Evolutionary conservation across 768 basidiomycete species (phyloP).

Genomic region (Leccinum incarnatum): DNA sequence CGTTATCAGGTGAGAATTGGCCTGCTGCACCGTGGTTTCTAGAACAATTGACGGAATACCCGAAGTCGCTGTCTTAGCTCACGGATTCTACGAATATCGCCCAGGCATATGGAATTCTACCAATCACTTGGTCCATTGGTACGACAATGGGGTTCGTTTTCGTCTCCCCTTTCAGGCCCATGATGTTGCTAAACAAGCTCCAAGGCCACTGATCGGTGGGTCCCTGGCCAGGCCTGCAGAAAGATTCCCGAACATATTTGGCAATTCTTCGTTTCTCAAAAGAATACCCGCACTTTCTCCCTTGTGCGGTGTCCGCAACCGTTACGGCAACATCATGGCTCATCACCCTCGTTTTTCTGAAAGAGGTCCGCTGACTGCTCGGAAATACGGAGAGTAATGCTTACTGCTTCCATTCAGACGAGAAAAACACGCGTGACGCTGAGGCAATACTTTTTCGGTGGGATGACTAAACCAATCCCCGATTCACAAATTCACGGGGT

Average conservation of each 20-base stretch:
- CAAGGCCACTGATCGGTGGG: slow-evolving; percentile 71
- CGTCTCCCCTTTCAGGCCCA: neutral
- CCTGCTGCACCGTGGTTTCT: neutral
- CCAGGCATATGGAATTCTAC: slow-evolving; percentile 56
- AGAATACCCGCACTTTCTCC: slow-evolving; percentile 70
- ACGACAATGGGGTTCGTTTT: slow-evolving; percentile 40
- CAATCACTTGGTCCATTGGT: slow-evolving; percentile 45
- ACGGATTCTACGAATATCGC: slow-evolving; percentile 33
- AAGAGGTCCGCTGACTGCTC: slow-evolving; percentile 41
- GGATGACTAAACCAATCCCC: neutral
- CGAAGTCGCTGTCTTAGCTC: slow-evolving; percentile 44
- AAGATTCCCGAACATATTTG: slow-evolving; percentile 61
- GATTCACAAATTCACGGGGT: neutral
- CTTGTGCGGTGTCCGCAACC: slow-evolving; percentile 61
- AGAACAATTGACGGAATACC: neutral
- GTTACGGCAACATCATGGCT: slow-evolving; percentile 51
- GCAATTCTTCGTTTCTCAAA: slow-evolving; percentile 53
- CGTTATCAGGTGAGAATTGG: slow-evolving; percentile 34
- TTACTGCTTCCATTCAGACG: slow-evolving; percentile 14
- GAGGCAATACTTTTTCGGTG: slow-evolving; percentile 18
- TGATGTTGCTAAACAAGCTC: slow-evolving; percentile 1
- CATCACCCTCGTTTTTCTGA: slow-evolving; percentile 48
- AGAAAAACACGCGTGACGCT: slow-evolving; percentile 12
- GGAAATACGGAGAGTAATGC: neutral
- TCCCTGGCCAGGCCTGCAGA: slow-evolving; percentile 60